phyloP scores from a whole-genome alignment of 352 stramenopile species.

The Aphanomyces cochlioides region DNA sequence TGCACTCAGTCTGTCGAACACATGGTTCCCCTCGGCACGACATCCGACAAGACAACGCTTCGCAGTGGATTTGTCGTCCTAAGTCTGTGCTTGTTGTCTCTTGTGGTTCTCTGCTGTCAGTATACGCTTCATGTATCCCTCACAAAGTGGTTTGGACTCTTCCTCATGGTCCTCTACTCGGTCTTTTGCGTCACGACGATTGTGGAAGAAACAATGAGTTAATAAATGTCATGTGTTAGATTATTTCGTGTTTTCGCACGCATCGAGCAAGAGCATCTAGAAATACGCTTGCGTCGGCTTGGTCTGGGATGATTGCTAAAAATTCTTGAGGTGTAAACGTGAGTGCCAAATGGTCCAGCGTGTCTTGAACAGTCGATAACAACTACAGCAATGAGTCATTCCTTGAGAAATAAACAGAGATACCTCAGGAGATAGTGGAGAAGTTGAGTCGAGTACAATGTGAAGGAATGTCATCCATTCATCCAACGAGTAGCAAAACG shows the following conservation, averaged over 20 bases:
- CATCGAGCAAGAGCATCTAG: conserved; percentile 5
- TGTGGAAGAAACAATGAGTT: conserved; percentile 15
- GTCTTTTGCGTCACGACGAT: conserved; percentile 32
- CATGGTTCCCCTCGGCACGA: conserved; percentile 27
- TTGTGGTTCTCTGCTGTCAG: conserved; percentile 22
- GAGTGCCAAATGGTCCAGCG: conserved; percentile 64
- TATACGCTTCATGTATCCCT: conserved; percentile 9
- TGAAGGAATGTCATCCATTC: conserved; percentile 76
- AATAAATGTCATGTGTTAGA: background rate
- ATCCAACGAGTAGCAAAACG: conserved; percentile 59
- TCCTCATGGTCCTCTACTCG: conserved; percentile 31
- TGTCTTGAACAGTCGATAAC: conserved; percentile 39
- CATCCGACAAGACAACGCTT: conserved; percentile 30
- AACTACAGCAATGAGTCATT: too few species aligned
- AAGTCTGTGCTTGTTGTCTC: conserved; percentile 23
- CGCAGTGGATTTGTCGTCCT: conserved; percentile 33
- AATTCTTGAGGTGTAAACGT: conserved; percentile 73
- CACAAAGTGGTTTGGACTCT: conserved; percentile 32
- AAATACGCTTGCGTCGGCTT: conserved; percentile 42
- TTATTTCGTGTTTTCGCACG: conserved; percentile 17
- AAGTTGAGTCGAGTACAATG: conserved; percentile 49
- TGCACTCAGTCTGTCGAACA: conserved; percentile 26
- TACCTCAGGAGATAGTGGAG: too few species aligned
- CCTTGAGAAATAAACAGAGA: too few species aligned
- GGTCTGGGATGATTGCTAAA: conserved; percentile 71